phyloP scores from a whole-genome alignment of 441 rosid genomes.

The Erysimum cheiri region DNA sequence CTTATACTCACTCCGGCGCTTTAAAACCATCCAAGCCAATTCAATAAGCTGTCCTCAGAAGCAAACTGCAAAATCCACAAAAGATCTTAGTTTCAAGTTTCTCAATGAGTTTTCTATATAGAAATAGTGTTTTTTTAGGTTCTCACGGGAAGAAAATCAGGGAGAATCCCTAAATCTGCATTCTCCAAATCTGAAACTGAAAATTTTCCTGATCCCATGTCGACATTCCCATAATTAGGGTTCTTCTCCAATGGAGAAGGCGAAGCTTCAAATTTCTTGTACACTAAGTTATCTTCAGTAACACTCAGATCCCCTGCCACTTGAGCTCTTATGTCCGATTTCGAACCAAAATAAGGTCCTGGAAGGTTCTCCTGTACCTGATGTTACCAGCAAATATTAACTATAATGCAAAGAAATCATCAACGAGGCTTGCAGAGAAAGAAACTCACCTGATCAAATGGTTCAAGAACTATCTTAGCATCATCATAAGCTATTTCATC shows the following conservation, averaged over 20 bases:
- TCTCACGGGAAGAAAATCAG: constrained; percentile 75
- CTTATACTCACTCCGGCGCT: not conserved
- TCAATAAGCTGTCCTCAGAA: constrained; percentile 74
- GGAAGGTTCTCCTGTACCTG: constrained; percentile 48
- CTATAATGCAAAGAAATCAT: not conserved
- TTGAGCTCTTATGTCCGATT: constrained; percentile 61
- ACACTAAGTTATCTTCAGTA: constrained; percentile 52
- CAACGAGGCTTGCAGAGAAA: constrained; percentile 16
- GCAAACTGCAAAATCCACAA: constrained; percentile 55
- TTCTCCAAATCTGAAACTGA: constrained; percentile 59
- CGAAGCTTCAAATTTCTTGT: constrained; percentile 55
- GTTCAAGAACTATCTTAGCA: constrained; percentile 32
- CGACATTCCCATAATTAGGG: constrained; percentile 31
- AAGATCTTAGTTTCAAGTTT: constrained; percentile 2
- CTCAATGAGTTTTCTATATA: not conserved
- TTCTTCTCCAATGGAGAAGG: constrained; percentile 34
- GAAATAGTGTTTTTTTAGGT: not conserved
- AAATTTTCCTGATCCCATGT: constrained; percentile 28
- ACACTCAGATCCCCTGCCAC: constrained; percentile 47
- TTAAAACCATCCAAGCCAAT: constrained; percentile 64
- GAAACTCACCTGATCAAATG: constrained; percentile 35
- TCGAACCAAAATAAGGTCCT: constrained; percentile 50
- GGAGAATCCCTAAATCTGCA: constrained; percentile 72
- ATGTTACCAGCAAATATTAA: constrained; percentile 8
- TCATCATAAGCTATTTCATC: constrained; percentile 51